Evolutionary conservation across 2,329 filamentous ascomycete genomes (phyloP).

Genomic region (Eutypa lata): DNA sequence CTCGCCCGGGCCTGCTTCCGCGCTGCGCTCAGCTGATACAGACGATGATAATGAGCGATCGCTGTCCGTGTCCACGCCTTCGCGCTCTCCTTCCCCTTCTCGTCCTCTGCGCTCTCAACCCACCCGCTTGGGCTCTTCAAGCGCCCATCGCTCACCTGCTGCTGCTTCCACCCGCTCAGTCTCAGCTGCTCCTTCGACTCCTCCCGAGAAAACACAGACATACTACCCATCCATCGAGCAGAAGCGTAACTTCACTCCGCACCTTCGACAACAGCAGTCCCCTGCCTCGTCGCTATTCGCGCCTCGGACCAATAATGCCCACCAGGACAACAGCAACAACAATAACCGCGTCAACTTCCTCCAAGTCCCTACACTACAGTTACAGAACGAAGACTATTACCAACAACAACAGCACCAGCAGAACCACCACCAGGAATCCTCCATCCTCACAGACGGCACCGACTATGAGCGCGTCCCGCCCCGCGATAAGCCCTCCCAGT

Average conservation of each 20-base stretch:
- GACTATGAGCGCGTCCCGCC: conserved; percentile 36
- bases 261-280: conserved; percentile 17
- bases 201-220: conserved; percentile 6
- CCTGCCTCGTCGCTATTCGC: conserved; percentile 37
- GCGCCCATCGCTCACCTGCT: no score
- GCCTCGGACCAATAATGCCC: conserved; percentile 2
- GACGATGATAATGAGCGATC: not conserved
- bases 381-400: no score
- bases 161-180: no score
- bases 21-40: not conserved
- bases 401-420: not conserved
- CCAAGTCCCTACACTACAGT: conserved; percentile 3
- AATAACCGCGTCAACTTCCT: conserved; percentile 3
- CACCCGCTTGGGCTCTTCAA: no score
- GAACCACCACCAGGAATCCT: conserved; percentile 25
- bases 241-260: conserved; percentile 49
- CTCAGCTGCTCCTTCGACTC: conserved; percentile 6
- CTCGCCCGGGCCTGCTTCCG: conserved; percentile 28
- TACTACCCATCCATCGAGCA: conserved; percentile 37
- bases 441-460: conserved; percentile 35
- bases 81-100: conserved; percentile 7
- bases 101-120: not conserved
- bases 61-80: not conserved
- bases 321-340: conserved; percentile 23
- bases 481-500: conserved; percentile 45